Evolutionary conservation across 768 basidiomycete genomes (phyloP), one percentile per base, ranked within the genome.

Genomic region (Macrocybe gigantea): DNA sequence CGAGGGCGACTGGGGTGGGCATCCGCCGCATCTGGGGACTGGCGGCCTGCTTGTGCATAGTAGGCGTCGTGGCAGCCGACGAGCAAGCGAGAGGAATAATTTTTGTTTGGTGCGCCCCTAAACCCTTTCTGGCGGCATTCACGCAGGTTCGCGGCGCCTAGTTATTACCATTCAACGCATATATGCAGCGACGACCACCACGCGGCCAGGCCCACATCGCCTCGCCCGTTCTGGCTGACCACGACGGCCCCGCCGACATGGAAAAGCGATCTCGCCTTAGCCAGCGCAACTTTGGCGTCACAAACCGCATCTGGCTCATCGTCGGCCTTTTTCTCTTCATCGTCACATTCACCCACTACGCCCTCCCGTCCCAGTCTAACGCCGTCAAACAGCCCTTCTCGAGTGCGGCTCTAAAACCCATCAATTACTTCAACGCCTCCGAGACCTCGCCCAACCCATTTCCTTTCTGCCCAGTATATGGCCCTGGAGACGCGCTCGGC

Each of bases 391-490:
- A 59, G 4, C 49, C 64, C 30, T 73, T 71, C 52, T 69, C 70
- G 0, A 75, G 72, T 6, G 67, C 72, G 2, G 69, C 77, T 49
- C 71, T 88, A 33, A 75, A 77, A 42, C 67, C 93, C 1, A 84
- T 86, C 58, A 91, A 94, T 63, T 95, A 95, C 63, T 71, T 96
- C 49, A 93, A 94, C 69, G 56, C 58, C 9, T 64, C 76, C 43
- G 67, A 79, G 44, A 56, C 68, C 10, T 74, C 77, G 15, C 73
- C 77, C 6, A 83, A 79, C 48, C 94, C 95, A 0, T 99, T 99
- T 64, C 70, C 74, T 1, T 99, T 98, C 64, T 99, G 95, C 63
- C 95, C 95, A 0, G 75, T 82, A 1, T 89, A 87, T 60, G 90
- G 91, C 1, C 84, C 85, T 2, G 82, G 81, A 1, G 95, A 98